Evolutionary conservation across 139 green algal species (phyloP).

Genomic region (Chlamydomonas schloesseri): DNA sequence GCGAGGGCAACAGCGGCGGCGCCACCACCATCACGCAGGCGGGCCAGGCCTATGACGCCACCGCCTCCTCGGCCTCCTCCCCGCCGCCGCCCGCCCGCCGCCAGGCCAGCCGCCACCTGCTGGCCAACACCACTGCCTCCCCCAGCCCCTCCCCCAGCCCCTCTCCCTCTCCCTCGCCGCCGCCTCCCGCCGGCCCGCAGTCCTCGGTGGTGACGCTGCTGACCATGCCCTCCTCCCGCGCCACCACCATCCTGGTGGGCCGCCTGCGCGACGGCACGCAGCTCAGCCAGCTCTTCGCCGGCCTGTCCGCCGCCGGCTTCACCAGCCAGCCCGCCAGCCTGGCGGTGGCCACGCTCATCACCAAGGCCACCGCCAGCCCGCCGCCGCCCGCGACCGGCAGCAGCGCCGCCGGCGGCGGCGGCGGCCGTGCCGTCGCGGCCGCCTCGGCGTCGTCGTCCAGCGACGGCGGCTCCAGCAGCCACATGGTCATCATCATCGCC

Average conservation of each 20-base stretch:
- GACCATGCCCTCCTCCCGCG: neutral
- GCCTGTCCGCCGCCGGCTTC: neutral
- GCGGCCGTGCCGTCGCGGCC: too few relatives aligned
- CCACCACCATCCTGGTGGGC: neutral
- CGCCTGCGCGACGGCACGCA: neutral
- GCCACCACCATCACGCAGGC: neutral
- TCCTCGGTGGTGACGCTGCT: neutral
- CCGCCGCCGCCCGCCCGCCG: neutral
- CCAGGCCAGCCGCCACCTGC: neutral
- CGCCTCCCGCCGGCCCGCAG: neutral
- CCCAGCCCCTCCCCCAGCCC: neutral
- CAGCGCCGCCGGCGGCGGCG: too few relatives aligned
- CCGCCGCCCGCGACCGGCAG: neutral
- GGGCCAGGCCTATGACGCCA: slow-evolving; percentile 16
- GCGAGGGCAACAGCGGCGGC: neutral
- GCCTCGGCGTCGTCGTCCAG: neutral
- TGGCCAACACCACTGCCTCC: neutral
- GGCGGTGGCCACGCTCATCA: neutral
- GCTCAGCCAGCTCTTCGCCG: neutral
- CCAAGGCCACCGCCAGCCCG: neutral
- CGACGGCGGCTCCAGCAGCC: neutral
- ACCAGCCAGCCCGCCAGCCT: neutral
- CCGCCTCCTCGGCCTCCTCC: neutral
- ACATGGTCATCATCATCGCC: slow-evolving; percentile 22
- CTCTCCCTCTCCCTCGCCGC: neutral